Evolutionary conservation across 352 stramenopile species (phyloP), one percentile per base, ranked within the genome.

Genomic region (Phytophthora agathidicida): DNA sequence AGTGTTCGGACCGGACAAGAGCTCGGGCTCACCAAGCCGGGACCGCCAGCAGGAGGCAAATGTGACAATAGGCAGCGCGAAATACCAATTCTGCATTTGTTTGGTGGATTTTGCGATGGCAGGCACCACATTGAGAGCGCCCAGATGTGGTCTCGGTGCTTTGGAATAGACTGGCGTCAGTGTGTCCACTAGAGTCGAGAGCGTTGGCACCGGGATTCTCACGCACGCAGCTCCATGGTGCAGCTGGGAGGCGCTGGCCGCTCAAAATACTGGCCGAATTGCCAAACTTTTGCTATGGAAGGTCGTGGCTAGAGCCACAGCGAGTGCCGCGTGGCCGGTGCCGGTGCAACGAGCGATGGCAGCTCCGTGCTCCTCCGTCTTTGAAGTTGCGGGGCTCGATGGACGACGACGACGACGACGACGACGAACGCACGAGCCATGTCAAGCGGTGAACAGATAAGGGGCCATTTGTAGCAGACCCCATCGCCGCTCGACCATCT

Each of bases 381-480:
- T 60, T 60, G 55, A 64, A 64, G 55, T 58, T 64, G 46, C 55
- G n/a, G n/a, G n/a, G n/a, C n/a, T n/a, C n/a, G 37, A 59, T 51
- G 43, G 28, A 42, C 19, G n/a, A n/a, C 22, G 26, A 51, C 23
- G 33, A 55, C 46, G 17, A 33, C 35, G 31, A 62, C 45, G 55
- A 64, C 30, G 39, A 33, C 52, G 52, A 60, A 13, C 8, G 41
- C 32, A 60, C 16, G 41, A 60, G 41, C 38, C 17, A 63, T 36
- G 28, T 50, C 54, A 63, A 64, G 32, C 22, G 26, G 55, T 27
- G 55, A 37, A 11, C 55, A 58, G 23, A 50, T 64, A 64, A 37
- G 35, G 28, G 54, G n/a, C n/a, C 30, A 58, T 45, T 46, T 55
- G 47, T 55, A 50, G n/a, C 16, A 28, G 35, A 16, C 26, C 28